These are phyloP conservation scores for Medicago arabica DNA, from an alignment of 306 rosid species.

Conservation along the genomic window DNA sequence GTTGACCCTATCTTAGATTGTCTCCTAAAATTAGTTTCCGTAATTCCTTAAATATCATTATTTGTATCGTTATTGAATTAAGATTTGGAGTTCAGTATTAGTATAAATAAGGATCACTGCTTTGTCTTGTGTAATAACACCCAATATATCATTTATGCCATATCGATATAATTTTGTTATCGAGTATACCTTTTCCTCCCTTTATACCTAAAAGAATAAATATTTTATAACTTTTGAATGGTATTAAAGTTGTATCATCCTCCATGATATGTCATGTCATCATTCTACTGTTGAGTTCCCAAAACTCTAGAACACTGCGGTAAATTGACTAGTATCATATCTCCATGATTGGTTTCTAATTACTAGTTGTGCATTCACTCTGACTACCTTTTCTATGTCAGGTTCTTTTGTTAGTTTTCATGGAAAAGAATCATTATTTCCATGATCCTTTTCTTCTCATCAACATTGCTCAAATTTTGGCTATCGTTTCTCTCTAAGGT, in stretches of 20 bases:
- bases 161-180: background rate
- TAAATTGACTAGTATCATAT: background rate
- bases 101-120: background rate
- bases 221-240: background rate
- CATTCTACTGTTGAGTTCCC: background rate
- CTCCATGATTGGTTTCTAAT: background rate
- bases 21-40: background rate
- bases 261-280: background rate
- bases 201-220: background rate
- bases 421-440: too few species aligned
- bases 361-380: too few species aligned
- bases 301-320: slow-evolving; percentile 3
- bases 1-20: background rate
- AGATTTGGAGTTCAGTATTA: background rate
- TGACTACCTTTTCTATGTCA: too few species aligned
- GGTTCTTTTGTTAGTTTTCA: too few species aligned
- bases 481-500: too few species aligned
- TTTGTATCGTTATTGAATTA: background rate
- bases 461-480: too few species aligned
- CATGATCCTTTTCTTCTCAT: too few species aligned
- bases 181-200: background rate
- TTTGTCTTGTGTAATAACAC: slow-evolving; percentile 6
- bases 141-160: background rate
- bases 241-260: background rate
- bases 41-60: background rate